Conservation (phyloP, 2,329 filamentous ascomycete species). For the Byssoonygena ceratinophila region DNA sequence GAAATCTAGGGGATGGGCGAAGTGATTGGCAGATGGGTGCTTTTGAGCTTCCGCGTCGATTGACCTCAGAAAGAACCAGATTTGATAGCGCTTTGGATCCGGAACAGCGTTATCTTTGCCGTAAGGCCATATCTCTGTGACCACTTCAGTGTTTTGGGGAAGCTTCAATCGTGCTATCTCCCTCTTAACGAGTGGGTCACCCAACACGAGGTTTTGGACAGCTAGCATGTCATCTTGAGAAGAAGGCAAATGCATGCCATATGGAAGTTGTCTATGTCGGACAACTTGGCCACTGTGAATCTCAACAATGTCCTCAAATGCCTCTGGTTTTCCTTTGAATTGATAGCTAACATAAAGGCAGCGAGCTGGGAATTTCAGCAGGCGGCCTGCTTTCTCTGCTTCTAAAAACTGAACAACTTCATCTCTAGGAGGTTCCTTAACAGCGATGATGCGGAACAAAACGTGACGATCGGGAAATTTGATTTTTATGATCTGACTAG, state of each 20-base stretch:
- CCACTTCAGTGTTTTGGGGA: neutral
- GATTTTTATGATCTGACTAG: constrained; percentile 1
- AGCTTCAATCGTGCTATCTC: constrained; percentile 6
- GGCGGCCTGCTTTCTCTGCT: neutral
- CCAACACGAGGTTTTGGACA: neutral
- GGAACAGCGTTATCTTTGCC: constrained; percentile 1
- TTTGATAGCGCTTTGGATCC: constrained; percentile 1
- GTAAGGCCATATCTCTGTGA: constrained; percentile 5
- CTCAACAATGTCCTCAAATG: constrained; percentile 5
- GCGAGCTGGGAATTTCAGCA: neutral
- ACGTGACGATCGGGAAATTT: neutral
- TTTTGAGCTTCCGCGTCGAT: constrained; percentile 1
- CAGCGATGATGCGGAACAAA: neutral
- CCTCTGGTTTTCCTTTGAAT: constrained; percentile 2
- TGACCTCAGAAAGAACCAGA: constrained; percentile 8
- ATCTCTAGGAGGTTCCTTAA: constrained; percentile 4
- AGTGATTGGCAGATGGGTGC: constrained; percentile 43
- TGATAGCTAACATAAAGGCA: constrained; percentile 6
- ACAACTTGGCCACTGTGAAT: neutral
- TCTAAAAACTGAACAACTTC: constrained; percentile 4
- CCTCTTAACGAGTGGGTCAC: neutral
- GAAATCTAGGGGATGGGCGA: constrained; percentile 54
- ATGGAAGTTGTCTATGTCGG: constrained; percentile 1
- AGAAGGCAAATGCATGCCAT: constrained; percentile 2
- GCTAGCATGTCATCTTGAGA: constrained; percentile 4